phyloP scores from a whole-genome alignment of 768 basidiomycete species.

The Boletus tylopilopsis region DNA sequence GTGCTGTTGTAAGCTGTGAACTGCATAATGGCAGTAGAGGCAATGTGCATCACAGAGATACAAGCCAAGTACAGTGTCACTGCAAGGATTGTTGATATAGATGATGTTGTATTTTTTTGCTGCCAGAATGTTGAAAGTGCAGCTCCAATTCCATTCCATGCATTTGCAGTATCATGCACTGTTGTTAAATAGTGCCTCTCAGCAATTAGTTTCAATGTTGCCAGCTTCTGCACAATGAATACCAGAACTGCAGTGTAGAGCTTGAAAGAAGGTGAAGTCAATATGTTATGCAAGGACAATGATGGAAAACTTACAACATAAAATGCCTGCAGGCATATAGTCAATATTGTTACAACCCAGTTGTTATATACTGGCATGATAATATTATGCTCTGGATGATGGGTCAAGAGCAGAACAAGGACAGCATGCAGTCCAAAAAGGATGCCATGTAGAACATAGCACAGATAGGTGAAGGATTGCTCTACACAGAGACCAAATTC shows the following conservation, averaged over 20 bases:
- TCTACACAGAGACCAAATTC: background rate
- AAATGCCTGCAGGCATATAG: background rate
- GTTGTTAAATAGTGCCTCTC: slow-evolving; percentile 13
- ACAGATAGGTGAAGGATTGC: background rate
- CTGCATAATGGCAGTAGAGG: slow-evolving; percentile 21
- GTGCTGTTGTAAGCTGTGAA: slow-evolving; percentile 12
- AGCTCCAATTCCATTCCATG: slow-evolving; percentile 24
- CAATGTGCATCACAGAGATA: slow-evolving; percentile 19
- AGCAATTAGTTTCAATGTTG: background rate
- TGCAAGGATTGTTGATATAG: slow-evolving; percentile 5
- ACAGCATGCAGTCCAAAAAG: background rate
- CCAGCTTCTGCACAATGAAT: slow-evolving; percentile 17
- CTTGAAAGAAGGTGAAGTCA: background rate
- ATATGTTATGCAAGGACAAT: background rate
- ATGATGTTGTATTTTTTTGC: slow-evolving; percentile 13
- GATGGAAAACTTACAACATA: background rate
- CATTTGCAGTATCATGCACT: slow-evolving; percentile 15
- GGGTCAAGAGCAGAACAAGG: background rate
- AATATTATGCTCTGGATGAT: background rate
- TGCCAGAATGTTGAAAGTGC: slow-evolving; percentile 11
- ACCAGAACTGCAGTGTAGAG: slow-evolving; percentile 16
- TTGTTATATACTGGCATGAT: background rate
- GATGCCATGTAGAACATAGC: background rate
- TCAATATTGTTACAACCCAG: background rate
- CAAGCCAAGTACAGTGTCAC: slow-evolving; percentile 14